phyloP scores from a whole-genome alignment of 2,329 filamentous ascomycete species.

The Lachnellula arida region DNA sequence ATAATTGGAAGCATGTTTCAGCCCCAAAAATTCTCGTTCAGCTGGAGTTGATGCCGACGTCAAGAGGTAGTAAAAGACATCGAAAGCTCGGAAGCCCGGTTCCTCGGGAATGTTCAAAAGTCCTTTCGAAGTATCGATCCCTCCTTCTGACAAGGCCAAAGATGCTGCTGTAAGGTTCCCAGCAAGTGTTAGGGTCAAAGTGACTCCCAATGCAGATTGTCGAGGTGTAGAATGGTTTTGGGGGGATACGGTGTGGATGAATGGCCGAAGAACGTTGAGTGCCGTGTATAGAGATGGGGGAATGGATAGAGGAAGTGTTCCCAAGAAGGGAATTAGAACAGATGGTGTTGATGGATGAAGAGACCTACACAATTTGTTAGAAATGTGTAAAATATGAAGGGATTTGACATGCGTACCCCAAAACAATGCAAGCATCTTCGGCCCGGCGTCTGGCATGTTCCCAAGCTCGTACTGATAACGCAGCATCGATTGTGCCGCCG shows the following conservation, averaged over 20 bases:
- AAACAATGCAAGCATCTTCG: conserved; percentile 88
- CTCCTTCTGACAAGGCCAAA: conserved; percentile 76
- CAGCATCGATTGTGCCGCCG: conserved; percentile 75
- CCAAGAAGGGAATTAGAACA: conserved; percentile 73
- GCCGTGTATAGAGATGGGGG: conserved; percentile 73
- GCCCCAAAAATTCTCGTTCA: conserved; percentile 81
- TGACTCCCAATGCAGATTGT: conserved; percentile 75
- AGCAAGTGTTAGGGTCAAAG: conserved; percentile 73
- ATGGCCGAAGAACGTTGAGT: conserved; percentile 77
- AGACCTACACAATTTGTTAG: conserved; percentile 53
- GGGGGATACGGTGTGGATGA: conserved; percentile 81
- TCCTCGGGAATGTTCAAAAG: conserved; percentile 76
- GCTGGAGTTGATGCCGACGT: conserved; percentile 85
- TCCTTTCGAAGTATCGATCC: conserved; percentile 78
- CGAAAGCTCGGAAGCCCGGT: conserved; percentile 83
- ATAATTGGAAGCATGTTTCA: conserved; percentile 75
- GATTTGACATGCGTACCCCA: conserved; percentile 58
- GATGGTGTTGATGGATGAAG: conserved; percentile 87
- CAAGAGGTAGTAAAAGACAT: conserved; percentile 95
- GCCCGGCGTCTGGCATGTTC: conserved; percentile 92
- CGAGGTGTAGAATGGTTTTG: conserved; percentile 80
- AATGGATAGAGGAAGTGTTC: conserved; percentile 72
- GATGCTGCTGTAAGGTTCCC: conserved; percentile 74
- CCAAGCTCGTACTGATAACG: conserved; percentile 80
- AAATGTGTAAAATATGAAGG: not conserved